Evolutionary conservation across 208 protist genomes (phyloP).

Genomic region (Crithidia sp.): DNA sequence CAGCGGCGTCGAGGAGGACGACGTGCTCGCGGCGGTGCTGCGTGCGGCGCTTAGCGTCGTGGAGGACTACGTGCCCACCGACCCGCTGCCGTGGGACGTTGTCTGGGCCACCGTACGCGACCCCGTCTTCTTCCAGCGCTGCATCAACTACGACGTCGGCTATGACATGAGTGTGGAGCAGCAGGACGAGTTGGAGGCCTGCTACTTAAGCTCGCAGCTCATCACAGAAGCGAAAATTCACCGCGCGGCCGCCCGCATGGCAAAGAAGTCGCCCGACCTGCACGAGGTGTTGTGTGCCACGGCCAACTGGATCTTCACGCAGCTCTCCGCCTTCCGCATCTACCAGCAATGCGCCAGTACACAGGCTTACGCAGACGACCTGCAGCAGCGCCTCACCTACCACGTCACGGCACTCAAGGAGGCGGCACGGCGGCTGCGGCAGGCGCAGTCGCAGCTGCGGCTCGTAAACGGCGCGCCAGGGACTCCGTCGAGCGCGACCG

Average conservation of each 20-base stretch:
- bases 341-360: conserved; percentile 43
- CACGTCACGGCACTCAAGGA: conserved; percentile 50
- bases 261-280: not conserved
- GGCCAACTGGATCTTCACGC: conserved; percentile 54
- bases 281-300: conserved; percentile 27
- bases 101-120: conserved; percentile 38
- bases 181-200: conserved; percentile 27
- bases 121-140: conserved; percentile 45
- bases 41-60: conserved; percentile 45
- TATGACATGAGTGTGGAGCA: conserved; percentile 48
- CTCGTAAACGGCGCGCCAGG: conserved; percentile 23
- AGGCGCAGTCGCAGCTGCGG: conserved; percentile 42
- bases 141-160: conserved; percentile 45
- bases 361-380: conserved; percentile 43
- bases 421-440: conserved; percentile 31
- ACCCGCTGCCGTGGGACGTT: conserved; percentile 41
- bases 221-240: conserved; percentile 33
- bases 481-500: not conserved
- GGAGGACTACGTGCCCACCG: conserved; percentile 26
- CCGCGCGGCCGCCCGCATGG: conserved; percentile 1
- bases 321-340: conserved; percentile 43
- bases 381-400: conserved; percentile 50
- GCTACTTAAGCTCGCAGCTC: conserved; percentile 23
- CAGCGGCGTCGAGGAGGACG: conserved; percentile 12
- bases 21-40: conserved; percentile 28